Conservation (phyloP, 805 yeast genomes). For the Ogataea methanolica region DNA sequence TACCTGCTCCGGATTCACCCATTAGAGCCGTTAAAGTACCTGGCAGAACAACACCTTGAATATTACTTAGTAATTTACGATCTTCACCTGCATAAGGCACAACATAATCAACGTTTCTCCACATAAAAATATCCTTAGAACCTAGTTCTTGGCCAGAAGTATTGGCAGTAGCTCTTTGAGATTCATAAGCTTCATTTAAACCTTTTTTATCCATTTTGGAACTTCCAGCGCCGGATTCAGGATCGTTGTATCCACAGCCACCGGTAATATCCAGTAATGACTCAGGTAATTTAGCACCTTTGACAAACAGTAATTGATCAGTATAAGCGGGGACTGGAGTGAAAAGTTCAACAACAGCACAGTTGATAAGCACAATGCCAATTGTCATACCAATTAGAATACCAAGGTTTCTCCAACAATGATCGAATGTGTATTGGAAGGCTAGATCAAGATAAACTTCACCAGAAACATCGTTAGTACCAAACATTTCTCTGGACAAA, state of each 20-base stretch:
- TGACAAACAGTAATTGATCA: too few species aligned
- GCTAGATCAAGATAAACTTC: conserved; percentile 44
- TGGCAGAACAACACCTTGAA: conserved; percentile 29
- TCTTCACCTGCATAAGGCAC: conserved; percentile 26
- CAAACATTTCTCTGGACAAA: conserved; percentile 25
- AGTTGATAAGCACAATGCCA: conserved; percentile 17
- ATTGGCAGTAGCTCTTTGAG: neutral
- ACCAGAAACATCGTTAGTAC: conserved; percentile 43
- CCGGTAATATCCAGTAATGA: too few species aligned
- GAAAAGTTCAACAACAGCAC: conserved; percentile 13
- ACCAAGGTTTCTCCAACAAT: conserved; percentile 34
- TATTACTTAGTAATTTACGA: conserved; percentile 31
- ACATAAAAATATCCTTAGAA: conserved; percentile 43
- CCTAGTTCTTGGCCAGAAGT: neutral
- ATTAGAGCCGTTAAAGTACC: conserved; percentile 41
- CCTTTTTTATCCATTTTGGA: neutral
- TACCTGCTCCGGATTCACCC: conserved; percentile 50
- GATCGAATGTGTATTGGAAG: conserved; percentile 42
- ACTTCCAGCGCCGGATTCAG: neutral
- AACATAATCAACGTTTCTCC: conserved; percentile 58
- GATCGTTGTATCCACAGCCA: too few species aligned
- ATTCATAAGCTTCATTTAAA: neutral
- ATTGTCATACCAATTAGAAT: conserved; percentile 22
- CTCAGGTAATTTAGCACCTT: too few species aligned
- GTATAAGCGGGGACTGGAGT: neutral